Evolutionary conservation across 169 alveolate genomes (phyloP).

Genomic region (Eimeria praecox): DNA sequence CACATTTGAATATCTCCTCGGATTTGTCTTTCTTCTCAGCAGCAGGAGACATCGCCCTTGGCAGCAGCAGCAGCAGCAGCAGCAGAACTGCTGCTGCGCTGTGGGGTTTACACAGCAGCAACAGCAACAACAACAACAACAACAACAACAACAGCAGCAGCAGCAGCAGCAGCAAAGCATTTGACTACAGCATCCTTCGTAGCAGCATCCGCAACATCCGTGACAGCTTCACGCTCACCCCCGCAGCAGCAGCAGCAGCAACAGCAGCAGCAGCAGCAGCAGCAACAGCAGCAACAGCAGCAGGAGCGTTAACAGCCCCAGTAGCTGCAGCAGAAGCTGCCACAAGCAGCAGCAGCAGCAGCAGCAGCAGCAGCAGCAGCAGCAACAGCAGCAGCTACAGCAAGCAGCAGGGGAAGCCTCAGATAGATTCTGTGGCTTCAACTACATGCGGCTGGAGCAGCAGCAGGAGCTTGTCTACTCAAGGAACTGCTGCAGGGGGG

Average conservation of each 20-base stretch:
- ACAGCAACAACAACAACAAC: background rate
- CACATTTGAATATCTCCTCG: background rate
- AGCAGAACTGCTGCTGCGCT: slow-evolving; percentile 57
- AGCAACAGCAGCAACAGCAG: slow-evolving; percentile 4
- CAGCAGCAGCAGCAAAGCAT: slow-evolving; percentile 55
- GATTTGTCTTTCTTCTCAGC: background rate
- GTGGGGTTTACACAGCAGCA: slow-evolving; percentile 20
- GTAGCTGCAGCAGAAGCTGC: background rate
- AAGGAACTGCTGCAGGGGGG: slow-evolving; percentile 17
- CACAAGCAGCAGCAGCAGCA: background rate
- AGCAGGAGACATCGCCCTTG: slow-evolving; percentile 16
- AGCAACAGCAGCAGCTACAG: slow-evolving; percentile 61
- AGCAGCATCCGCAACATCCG: slow-evolving; percentile 70
- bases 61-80: slow-evolving; percentile 35
- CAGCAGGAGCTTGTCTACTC: slow-evolving; percentile 57
- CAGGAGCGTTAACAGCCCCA: slow-evolving; percentile 4
- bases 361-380: slow-evolving; percentile 45
- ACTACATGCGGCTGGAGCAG: slow-evolving; percentile 65
- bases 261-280: slow-evolving; percentile 34
- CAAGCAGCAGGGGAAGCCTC: slow-evolving; percentile 60
- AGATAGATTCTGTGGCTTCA: slow-evolving; percentile 47
- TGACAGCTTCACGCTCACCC: slow-evolving; percentile 49
- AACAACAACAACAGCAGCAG: slow-evolving; percentile 42
- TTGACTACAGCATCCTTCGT: slow-evolving; percentile 66
- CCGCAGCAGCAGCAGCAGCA: slow-evolving; percentile 53